These are phyloP conservation scores for Stephania yunnanensis DNA, from an alignment of 164 flowering plant genomes.

Conservation along the genomic window DNA sequence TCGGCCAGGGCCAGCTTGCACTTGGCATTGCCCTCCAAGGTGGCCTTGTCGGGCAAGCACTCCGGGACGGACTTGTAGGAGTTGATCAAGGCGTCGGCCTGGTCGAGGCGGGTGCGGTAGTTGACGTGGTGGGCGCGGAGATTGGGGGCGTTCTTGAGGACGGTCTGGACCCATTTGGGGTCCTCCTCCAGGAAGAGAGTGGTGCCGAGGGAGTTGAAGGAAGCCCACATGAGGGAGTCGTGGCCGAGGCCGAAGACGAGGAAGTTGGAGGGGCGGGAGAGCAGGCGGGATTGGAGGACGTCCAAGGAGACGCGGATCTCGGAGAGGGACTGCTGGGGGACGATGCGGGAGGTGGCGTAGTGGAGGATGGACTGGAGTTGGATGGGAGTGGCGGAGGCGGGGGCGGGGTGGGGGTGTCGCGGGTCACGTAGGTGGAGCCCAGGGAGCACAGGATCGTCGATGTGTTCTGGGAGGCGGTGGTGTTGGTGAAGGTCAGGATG, in stretches of 20 bases:
- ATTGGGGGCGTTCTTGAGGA: slow-evolving; percentile 39
- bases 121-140: slow-evolving; percentile 42
- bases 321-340: slow-evolving; percentile 25
- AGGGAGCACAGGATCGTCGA: slow-evolving; percentile 13
- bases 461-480: not conserved
- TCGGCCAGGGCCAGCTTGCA: slow-evolving; percentile 48
- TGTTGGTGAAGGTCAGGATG: slow-evolving; percentile 11
- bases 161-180: slow-evolving; percentile 51
- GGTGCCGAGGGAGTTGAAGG: slow-evolving; percentile 33
- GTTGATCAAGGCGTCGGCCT: slow-evolving; percentile 45
- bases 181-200: slow-evolving; percentile 63
- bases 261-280: slow-evolving; percentile 31
- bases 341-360: slow-evolving; percentile 30
- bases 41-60: slow-evolving; percentile 25
- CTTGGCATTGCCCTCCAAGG: slow-evolving; percentile 30
- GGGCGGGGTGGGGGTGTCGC: not conserved
- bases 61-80: slow-evolving; percentile 27
- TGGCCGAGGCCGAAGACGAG: slow-evolving; percentile 45
- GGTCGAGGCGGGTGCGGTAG: slow-evolving; percentile 48
- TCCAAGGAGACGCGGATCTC: slow-evolving; percentile 31
- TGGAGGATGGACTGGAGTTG: slow-evolving; percentile 30
- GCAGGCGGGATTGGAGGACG: slow-evolving; percentile 17
- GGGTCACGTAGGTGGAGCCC: not conserved
- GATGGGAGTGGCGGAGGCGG: not conserved
- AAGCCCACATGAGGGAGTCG: slow-evolving; percentile 42